Evolutionary conservation across 2,329 filamentous ascomycete species (phyloP).

Genomic region (Bipolaris victoriae): DNA sequence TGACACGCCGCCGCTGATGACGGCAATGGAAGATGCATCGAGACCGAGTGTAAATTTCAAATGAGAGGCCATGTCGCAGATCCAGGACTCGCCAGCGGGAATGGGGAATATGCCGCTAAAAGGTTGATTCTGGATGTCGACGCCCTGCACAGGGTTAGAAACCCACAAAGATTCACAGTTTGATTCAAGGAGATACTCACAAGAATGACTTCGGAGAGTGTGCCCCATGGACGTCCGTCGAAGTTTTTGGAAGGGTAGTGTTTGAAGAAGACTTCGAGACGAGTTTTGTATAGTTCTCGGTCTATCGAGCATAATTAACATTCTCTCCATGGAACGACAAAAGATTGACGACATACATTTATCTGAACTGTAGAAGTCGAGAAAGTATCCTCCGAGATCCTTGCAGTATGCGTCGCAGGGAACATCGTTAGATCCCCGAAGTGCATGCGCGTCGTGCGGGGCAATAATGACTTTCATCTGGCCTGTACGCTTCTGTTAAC

Average conservation of each 20-base stretch:
- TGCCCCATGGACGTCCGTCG: constrained; percentile 36
- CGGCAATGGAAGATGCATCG: constrained; percentile 38
- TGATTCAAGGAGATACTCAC: constrained; percentile 21
- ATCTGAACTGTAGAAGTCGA: constrained; percentile 45
- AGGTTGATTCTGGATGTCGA: constrained; percentile 46
- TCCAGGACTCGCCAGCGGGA: constrained; percentile 42
- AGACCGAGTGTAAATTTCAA: constrained; percentile 39
- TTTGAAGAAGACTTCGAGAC: constrained; percentile 43
- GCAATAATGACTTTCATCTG: constrained; percentile 46
- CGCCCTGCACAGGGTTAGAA: constrained; percentile 28
- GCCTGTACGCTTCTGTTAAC: constrained; percentile 21
- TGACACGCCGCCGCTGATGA: constrained; percentile 46
- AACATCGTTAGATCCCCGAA: constrained; percentile 38
- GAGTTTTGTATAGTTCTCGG: constrained; percentile 38
- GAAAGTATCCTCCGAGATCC: constrained; percentile 38
- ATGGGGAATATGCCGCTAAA: constrained; percentile 47
- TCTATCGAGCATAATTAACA: constrained; percentile 18
- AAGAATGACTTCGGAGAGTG: constrained; percentile 41
- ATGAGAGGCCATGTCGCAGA: constrained; percentile 44
- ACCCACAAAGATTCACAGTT: background rate
- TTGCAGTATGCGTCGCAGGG: constrained; percentile 46
- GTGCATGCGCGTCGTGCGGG: constrained; percentile 45
- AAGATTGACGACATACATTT: constrained; percentile 25
- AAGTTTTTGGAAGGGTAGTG: constrained; percentile 47
- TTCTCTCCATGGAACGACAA: background rate